Base-by-base conservation (phyloP, 352 stramenopile species). In the Globisporangium nunn region DNA sequence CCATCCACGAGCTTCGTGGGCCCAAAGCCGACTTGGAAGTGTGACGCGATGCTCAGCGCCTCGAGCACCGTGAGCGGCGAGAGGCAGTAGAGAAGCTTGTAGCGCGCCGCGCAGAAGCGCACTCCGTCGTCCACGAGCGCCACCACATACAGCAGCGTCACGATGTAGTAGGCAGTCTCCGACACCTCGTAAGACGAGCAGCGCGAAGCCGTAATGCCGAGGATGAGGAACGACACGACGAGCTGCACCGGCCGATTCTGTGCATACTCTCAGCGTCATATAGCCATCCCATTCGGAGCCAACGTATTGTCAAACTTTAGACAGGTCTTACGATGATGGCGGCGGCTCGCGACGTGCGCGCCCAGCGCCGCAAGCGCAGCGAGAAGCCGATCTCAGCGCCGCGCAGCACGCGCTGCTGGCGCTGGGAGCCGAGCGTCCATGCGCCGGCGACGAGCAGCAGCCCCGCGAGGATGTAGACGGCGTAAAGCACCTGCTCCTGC, bases 11-110 rank as follows among this genome's bases (percentile, higher is more conserved):
- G 50, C 54, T 81, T 79, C 17, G 72, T 80, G 1, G 84, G 82
- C 11, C 78, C 84, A 45, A 85, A 92, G 15, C 78, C 80, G n/a
- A 94, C 78, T 40, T 86, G 70, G 41, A 84, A 77, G 47, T 90
- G 85, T 6, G 78, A 88, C 31, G 78, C 80, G 14, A 92, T 58
- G 64, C 82, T 85, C 35, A 89, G 59, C 50, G 87, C 62, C 56
- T 94, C 81, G 54, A 94, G 66, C 4, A 94, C 68, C 57, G 80
- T 90, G 33, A 90, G 58, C 10, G 79, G 81, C 17, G 78, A 78
- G 37, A 94, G 76, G 66, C 75, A 89, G 63, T 84, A 89, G 43
- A 88, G 66, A 30, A 94, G 46, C 52, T 94, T 94, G 68, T 91
- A 90, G 6, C 81, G 72, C 35, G 84, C 71, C 11, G 81, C 84